These are phyloP conservation scores for Tetracentron sinense DNA, from an alignment of 164 flowering plant species.

Conservation along the genomic window DNA sequence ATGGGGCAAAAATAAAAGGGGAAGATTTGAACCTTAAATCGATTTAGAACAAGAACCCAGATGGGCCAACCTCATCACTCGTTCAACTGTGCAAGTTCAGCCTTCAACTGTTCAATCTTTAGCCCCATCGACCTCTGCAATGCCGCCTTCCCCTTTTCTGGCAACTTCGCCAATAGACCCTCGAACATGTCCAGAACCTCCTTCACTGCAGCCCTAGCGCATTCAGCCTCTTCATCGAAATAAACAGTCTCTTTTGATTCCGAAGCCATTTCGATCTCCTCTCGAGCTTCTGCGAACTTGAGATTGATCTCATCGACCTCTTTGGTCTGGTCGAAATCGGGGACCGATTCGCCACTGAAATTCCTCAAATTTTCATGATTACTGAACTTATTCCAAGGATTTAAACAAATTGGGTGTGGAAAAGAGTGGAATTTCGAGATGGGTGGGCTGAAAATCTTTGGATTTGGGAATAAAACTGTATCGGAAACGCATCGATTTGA, in stretches of 20 bases:
- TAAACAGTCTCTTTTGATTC: slow-evolving; percentile 94
- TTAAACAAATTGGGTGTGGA: slow-evolving; percentile 7
- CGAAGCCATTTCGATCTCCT: slow-evolving; percentile 90
- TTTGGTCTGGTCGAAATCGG: slow-evolving; percentile 39
- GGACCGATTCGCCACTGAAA: slow-evolving; percentile 23
- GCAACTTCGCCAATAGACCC: slow-evolving; percentile 46
- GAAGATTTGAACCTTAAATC: background rate
- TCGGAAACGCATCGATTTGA: slow-evolving; percentile 4
- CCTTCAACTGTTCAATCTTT: slow-evolving; percentile 93
- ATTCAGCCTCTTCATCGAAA: slow-evolving; percentile 84
- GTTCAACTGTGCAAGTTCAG: slow-evolving; percentile 77
- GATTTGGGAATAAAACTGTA: slow-evolving; percentile 11
- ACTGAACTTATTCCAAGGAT: slow-evolving; percentile 10
- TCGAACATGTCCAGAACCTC: slow-evolving; percentile 64
- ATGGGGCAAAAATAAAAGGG: background rate
- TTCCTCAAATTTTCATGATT: slow-evolving; percentile 15
- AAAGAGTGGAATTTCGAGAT: slow-evolving; percentile 21
- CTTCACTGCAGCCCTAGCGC: slow-evolving; percentile 66
- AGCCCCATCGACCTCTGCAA: slow-evolving; percentile 88
- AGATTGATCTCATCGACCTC: slow-evolving; percentile 80
- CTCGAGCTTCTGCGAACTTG: slow-evolving; percentile 93
- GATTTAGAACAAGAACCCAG: slow-evolving; percentile 3
- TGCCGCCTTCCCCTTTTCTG: slow-evolving; percentile 48
- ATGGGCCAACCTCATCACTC: slow-evolving; percentile 44
- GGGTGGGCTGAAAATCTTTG: slow-evolving; percentile 2